Evolutionary conservation across 371 early-diverging fungal species (phyloP), one percentile per base, ranked within the genome.

Genomic region (Actinomortierella ambigua): DNA sequence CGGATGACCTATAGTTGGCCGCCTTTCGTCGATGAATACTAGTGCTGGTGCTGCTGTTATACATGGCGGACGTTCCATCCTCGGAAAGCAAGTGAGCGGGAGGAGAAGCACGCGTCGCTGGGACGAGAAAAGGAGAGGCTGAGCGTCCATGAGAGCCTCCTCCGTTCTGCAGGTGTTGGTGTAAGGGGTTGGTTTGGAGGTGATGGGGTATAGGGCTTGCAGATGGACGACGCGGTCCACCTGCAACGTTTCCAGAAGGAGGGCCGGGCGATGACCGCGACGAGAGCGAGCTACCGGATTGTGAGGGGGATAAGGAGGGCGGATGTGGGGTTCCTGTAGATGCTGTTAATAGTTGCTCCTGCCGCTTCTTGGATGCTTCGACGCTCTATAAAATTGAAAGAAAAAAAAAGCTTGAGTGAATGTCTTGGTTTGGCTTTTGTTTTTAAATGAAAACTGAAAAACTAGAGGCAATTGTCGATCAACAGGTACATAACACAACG

Each of bases 341-440:
- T n/a, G 54, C 67, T 17, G 53, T 54, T 3, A 67, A 29, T n/a
- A 80, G 54, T 51, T 80, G 80, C 58, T 89, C 89, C 52, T 88
- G 73, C 46, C 89, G 81, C 46, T 82, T 82, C 60, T 84, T 89
- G 11, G 85, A 77, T 65, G 85, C 83, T 60, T 89, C 86, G 79
- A 89, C 83, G 28, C 88, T 89, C 84, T 88, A 60, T 53, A n/a
- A 46, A 26, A 13, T 24, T 17, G 18, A 46, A 17, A 40, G 27
- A 26, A 13, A 23, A 24, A n/a, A 29, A 26, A 22, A n/a, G 17
- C 20, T 29, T 13, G 23, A 47, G 1, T 13, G 20, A 34, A 27
- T 5, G 4, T 55, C 43, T 14, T 20, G 14, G 26, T 15, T 14
- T 26, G 20, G 18, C 4, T 49, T 14, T 15, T n/a, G 4, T 15